Base-by-base conservation (phyloP, 2,329 filamentous ascomycete species). In the Aspergillus sp. region DNA sequence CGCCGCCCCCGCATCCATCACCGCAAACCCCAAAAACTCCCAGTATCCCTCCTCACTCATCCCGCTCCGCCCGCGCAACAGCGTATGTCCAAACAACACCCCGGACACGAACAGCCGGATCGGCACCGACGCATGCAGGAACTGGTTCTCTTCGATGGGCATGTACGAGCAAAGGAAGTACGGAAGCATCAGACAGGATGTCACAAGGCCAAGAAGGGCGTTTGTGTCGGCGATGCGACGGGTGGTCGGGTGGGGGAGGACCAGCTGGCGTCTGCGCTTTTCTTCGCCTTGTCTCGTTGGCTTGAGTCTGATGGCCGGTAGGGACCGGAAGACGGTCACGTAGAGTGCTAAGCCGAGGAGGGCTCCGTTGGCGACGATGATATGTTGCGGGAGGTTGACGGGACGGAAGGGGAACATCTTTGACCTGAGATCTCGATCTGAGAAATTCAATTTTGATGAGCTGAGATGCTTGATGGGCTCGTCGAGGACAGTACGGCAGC, bases 351-450 rank as follows among this genome's bases (percentile, higher is more conserved):
- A 35, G 3, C 46, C 46, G 11, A 48, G 10, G 22, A 48, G 4
- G 22, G 46, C 4, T 10, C 17, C 36, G 32, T 26, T 41, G n/a
- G 46, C 8, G n/a, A 42, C 4, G 8, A 48, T 19, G 32, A 42
- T 26, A 4, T 38, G 46, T 10, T 11, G 33, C n/a, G 46, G 46
- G 7, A 42, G 46, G 22, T 48, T 48, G 46, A 48, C 35, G 19
- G 46, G 46, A 2, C 46, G 46, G 46, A 49, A 54, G 51, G 57
- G 52, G 56, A 49, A 58, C 55, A 45, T 58, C 11, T 43, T n/a
- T 17, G 16, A 43, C 13, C 22, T 22, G 22, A 7, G 22, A 22
- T 22, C 7, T 22, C 7, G 22, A 22, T 22, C 22, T 22, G 22
- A 22, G 3, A 7, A 22, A 1, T 22, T 22, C n/a, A 22, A 22